These are phyloP conservation scores for Tetrastigma voinierianum DNA, from an alignment of 164 flowering plant species.

Conservation along the genomic window DNA sequence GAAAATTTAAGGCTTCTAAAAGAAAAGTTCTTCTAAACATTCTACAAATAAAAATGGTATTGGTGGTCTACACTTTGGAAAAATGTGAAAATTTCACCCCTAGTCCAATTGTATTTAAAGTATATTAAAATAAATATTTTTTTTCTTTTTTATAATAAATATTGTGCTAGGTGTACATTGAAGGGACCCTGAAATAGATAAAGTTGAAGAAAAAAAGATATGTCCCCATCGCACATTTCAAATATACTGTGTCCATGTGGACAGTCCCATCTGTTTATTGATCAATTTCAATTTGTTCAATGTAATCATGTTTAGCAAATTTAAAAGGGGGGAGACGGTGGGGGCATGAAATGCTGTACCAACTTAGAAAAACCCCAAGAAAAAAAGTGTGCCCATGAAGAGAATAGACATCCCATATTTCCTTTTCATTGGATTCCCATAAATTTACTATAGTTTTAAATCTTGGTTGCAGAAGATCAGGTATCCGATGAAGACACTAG, in stretches of 20 bases:
- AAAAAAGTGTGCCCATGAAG: background rate
- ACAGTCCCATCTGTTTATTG: background rate
- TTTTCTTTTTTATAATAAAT: background rate
- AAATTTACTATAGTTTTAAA: no score
- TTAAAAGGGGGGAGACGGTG: background rate
- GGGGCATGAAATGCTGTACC: background rate
- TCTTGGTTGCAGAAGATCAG: no score
- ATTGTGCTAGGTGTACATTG: background rate
- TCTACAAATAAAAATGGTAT: no score
- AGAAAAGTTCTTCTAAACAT: no score
- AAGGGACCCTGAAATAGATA: background rate
- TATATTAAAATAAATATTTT: background rate
- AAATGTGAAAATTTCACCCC: no score
- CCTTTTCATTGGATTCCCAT: no score
- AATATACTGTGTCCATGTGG: background rate
- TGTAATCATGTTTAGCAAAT: background rate
- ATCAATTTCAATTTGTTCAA: constrained; percentile 1
- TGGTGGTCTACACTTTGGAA: no score
- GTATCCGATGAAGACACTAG: no score
- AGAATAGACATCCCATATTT: background rate
- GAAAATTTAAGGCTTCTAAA: no score
- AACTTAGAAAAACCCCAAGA: background rate
- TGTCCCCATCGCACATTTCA: constrained; percentile 3
- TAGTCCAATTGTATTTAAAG: background rate
- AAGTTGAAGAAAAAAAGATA: background rate